Evolutionary conservation across 2,329 filamentous ascomycete species (phyloP).

Genomic region (Purpureocillium takamizusanense): DNA sequence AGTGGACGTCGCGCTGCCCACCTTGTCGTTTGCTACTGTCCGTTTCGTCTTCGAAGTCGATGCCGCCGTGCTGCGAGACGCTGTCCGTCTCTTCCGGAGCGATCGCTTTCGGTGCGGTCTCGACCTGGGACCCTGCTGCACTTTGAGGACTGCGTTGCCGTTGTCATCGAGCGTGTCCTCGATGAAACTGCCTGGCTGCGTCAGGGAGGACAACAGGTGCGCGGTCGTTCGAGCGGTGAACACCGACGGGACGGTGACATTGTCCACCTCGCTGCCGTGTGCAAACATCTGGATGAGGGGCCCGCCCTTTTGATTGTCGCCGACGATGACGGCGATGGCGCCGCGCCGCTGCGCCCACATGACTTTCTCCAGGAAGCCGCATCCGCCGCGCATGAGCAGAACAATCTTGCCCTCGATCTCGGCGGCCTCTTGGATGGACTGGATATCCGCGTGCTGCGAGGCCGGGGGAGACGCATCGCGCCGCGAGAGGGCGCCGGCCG

Average conservation of each 20-base stretch:
- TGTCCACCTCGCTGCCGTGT: constrained; percentile 81
- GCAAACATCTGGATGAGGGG: constrained; percentile 96
- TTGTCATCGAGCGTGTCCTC: constrained; percentile 53
- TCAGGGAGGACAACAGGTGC: constrained; percentile 80
- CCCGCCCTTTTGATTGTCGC: constrained; percentile 83
- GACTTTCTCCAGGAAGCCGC: constrained; percentile 93
- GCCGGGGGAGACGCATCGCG: constrained; percentile 26
- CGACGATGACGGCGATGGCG: constrained; percentile 82
- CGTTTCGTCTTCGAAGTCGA: constrained; percentile 19
- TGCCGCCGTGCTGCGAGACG: too few species aligned
- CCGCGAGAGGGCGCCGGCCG: constrained; percentile 21
- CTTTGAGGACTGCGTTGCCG: constrained; percentile 45
- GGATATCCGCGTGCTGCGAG: constrained; percentile 73
- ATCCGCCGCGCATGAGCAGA: constrained; percentile 82
- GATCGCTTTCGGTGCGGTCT: constrained; percentile 10
- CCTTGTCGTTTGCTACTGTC: constrained; percentile 18
- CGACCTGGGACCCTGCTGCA: constrained; percentile 36
- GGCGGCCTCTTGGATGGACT: constrained; percentile 81
- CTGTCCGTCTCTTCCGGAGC: too few species aligned
- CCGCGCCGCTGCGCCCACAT: constrained; percentile 94
- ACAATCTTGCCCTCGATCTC: constrained; percentile 93
- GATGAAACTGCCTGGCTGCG: constrained; percentile 59
- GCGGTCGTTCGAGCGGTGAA: constrained; percentile 95
- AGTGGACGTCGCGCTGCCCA: constrained; percentile 9
- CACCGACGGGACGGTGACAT: constrained; percentile 85